phyloP scores from a whole-genome alignment of 2,329 filamentous ascomycete genomes.

The Daldinia eschscholtzii region DNA sequence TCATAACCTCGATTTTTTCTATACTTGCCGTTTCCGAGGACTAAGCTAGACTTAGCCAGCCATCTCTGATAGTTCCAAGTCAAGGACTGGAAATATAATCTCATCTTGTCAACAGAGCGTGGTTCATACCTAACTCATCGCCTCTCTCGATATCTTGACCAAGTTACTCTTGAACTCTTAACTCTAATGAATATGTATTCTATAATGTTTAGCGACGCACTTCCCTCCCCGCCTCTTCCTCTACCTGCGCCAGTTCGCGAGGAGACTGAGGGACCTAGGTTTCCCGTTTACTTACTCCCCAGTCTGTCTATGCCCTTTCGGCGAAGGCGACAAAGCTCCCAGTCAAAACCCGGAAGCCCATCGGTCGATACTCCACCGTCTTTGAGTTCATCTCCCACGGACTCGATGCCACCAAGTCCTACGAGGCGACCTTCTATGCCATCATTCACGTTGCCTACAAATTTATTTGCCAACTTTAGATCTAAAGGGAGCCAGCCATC shows the following conservation, averaged over 20 bases:
- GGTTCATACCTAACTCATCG: not conserved
- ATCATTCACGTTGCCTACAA: slow-evolving; percentile 45
- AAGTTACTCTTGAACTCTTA: not conserved
- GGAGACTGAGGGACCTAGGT: slow-evolving; percentile 54
- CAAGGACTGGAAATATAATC: not conserved
- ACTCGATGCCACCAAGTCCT: slow-evolving; percentile 51
- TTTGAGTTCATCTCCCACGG: slow-evolving; percentile 54
- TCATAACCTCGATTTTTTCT: slow-evolving; percentile 6
- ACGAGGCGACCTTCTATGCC: slow-evolving; percentile 46
- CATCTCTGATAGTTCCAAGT: not conserved
- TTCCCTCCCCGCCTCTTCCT: slow-evolving; percentile 35
- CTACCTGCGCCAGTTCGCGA: slow-evolving; percentile 29
- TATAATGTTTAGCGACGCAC: slow-evolving; percentile 47
- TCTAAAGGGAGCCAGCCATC: slow-evolving; percentile 35
- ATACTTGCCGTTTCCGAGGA: not conserved
- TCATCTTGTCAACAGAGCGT: not conserved
- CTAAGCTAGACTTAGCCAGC: not conserved
- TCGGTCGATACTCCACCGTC: slow-evolving; percentile 50
- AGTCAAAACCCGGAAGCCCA: slow-evolving; percentile 49
- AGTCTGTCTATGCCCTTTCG: slow-evolving; percentile 63
- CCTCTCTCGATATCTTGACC: not conserved
- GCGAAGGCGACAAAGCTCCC: slow-evolving; percentile 55
- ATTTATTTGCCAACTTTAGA: slow-evolving; percentile 40
- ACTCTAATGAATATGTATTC: slow-evolving; percentile 44
- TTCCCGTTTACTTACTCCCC: slow-evolving; percentile 66